A percentile compares a stretch with the other conserved stretches of the same genome.
phyloP scores from a whole-genome alignment of 257 asterid species.

The Lavandula angustifolia region DNA sequence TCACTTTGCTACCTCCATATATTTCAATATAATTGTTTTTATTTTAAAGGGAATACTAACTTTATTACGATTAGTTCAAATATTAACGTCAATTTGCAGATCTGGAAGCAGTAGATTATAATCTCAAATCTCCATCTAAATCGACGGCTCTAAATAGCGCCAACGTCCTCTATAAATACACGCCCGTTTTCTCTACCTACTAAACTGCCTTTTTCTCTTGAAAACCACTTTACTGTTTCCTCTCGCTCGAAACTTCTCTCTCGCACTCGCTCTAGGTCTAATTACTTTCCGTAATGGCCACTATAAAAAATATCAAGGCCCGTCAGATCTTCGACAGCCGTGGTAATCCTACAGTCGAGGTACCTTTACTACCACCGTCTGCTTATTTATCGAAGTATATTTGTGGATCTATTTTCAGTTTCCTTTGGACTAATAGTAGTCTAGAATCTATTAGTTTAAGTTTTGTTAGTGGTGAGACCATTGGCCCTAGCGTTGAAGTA shows the following conservation, averaged over 20 bases:
- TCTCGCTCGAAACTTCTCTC: conserved; percentile 1
- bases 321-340: conserved; percentile 98
- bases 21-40: too few species aligned
- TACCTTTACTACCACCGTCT: conserved; percentile 31
- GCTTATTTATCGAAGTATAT: not conserved
- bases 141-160: conserved; percentile 53
- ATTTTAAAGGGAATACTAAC: too few species aligned
- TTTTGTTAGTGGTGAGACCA: not conserved
- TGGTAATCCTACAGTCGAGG: conserved; percentile 97
- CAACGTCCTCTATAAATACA: conserved; percentile 40
- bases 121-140: conserved; percentile 26
- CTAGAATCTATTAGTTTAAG: conserved; percentile 2
- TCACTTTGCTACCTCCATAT: not conserved
- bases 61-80: not conserved
- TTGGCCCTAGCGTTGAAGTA: not conserved
- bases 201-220: not conserved
- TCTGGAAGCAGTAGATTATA: conserved; percentile 29
- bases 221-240: not conserved
- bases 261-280: conserved; percentile 29
- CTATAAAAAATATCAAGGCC: conserved; percentile 77
- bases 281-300: conserved; percentile 47
- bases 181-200: not conserved
- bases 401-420: conserved; percentile 24
- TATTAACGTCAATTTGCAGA: not conserved
- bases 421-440: not conserved